Evolutionary conservation across 495 filamentous ascomycete species (phyloP), one percentile per base, ranked within the genome.

Genomic region (Aspergillus panamensis): DNA sequence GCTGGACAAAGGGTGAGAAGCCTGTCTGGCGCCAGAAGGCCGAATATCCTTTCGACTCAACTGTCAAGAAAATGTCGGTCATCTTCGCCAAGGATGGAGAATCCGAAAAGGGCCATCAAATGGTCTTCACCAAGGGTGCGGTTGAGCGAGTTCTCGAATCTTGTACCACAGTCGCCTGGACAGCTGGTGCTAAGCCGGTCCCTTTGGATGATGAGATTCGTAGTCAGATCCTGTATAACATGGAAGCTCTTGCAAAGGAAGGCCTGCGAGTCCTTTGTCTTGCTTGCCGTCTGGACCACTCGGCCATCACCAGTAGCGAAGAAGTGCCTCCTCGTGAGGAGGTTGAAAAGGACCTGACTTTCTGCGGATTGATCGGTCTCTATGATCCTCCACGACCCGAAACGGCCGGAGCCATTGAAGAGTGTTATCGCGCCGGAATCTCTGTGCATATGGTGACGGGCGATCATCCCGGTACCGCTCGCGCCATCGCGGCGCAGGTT

Each of bases 121-220:
- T 77, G 58, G 66, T 85, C 9, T 92, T 91, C 65, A 86, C 83
- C 55, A 94, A 94, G 67, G 90, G 90, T 4, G 90, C 90, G 6
- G 89, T 91, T 35, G 90, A 94, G 69, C 83, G 88, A 19, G 77
- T 94, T 10, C 67, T 94, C 33, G 87, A 91, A 55, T 69, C 88
- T 8, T 92, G 89, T 71, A 75, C 72, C 6, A 69, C 67, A 1
- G 70, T 84, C 55, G 74, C 75, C 53, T 73, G 73, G 69, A 66
- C 70, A n/a, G 62, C 73, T 10, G 74, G 65, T 4, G 57, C 72
- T 0, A 64, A 60, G 6, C 69, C 77, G 0, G 72, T 60, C 3
- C 62, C 74, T 1, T 60, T 86, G 53, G 66, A 70, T 10, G 73
- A 79, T 6, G 69, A 75, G 0, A 69, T 77, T 47, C 64, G 71